Conservation (phyloP, 805 yeast genomes). For the Starmerella powellii region DNA sequence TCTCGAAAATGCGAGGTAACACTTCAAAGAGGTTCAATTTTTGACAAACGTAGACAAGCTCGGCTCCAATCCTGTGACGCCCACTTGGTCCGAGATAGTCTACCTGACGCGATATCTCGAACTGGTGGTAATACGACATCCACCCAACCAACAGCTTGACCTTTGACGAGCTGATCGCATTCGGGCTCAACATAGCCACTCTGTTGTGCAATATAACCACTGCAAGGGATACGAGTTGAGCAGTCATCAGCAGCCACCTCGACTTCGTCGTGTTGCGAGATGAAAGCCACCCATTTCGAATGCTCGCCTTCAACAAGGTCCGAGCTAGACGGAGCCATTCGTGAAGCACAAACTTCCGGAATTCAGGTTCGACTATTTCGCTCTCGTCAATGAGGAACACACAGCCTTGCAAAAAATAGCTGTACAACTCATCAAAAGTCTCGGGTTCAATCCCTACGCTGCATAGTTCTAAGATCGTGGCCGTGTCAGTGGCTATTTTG, state of each 20-base stretch:
- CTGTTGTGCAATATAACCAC: slow-evolving; percentile 3
- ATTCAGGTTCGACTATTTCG: slow-evolving; percentile 8
- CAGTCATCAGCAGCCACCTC: not conserved
- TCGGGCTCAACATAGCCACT: not conserved
- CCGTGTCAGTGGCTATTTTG: slow-evolving; percentile 6
- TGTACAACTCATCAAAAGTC: slow-evolving; percentile 13
- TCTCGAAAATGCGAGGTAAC: slow-evolving; percentile 1
- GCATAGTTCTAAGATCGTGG: not conserved
- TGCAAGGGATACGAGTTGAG: slow-evolving; percentile 4
- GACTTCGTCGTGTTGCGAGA: not conserved
- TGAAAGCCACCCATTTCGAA: not conserved
- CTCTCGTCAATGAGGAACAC: slow-evolving; percentile 16
- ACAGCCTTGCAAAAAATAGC: slow-evolving; percentile 15
- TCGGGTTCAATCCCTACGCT: slow-evolving; percentile 1
- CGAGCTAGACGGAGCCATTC: slow-evolving; percentile 14
- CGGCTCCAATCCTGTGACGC: slow-evolving; percentile 8
- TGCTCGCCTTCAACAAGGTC: slow-evolving; percentile 2
- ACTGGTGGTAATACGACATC: slow-evolving; percentile 13
- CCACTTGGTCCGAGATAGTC: not conserved
- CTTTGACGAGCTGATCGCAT: not conserved
- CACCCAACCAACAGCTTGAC: slow-evolving; percentile 5
- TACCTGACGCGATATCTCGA: slow-evolving; percentile 6
- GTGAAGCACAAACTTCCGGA: slow-evolving; percentile 4
- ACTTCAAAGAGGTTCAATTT: not conserved
- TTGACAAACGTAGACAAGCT: slow-evolving; percentile 3